Conservation (phyloP, 352 stramenopile species). For the Pythium vanterpoolii region DNA sequence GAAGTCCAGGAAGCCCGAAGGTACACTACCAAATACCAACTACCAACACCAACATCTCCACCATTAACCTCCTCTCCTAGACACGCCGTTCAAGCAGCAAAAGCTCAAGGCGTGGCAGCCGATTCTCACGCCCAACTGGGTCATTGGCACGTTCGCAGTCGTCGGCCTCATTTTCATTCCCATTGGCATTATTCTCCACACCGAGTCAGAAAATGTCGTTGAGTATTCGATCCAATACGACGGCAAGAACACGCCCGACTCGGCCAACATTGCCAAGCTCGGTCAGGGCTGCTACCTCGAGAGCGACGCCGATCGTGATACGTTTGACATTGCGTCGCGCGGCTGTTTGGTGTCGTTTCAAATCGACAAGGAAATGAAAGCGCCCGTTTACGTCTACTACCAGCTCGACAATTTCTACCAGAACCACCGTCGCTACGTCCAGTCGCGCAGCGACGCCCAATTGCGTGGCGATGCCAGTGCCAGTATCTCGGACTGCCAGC, state of each 20-base stretch:
- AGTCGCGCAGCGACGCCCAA: conserved; percentile 89
- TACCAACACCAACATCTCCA: neutral
- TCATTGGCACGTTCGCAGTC: conserved; percentile 93
- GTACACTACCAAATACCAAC: conserved; percentile 22
- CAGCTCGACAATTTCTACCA: conserved; percentile 99
- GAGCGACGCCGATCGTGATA: conserved; percentile 56
- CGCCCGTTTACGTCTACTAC: conserved; percentile 98
- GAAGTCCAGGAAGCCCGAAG: conserved; percentile 85
- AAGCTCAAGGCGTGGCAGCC: conserved; percentile 95
- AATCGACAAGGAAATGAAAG: conserved; percentile 92
- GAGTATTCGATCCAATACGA: conserved; percentile 91
- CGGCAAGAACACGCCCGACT: conserved; percentile 49
- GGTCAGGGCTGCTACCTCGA: conserved; percentile 60
- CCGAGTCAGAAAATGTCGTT: conserved; percentile 85
- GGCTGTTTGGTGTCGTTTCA: conserved; percentile 86
- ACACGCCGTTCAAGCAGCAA: conserved; percentile 89
- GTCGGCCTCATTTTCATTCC: conserved; percentile 95
- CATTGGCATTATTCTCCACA: conserved; percentile 88
- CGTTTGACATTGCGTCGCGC: conserved; percentile 51
- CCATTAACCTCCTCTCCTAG: conserved; percentile 20
- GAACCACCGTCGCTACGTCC: conserved; percentile 96
- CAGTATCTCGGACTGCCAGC: conserved; percentile 78
- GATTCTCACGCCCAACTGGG: conserved; percentile 95
- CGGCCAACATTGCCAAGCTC: conserved; percentile 57
- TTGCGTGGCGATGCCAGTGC: conserved; percentile 65